A percentile compares a stretch with the other conserved stretches of the same genome.
phyloP scores from a whole-genome alignment of 192 early-diverging fungal genomes.

The Backusella mclennaniae region DNA sequence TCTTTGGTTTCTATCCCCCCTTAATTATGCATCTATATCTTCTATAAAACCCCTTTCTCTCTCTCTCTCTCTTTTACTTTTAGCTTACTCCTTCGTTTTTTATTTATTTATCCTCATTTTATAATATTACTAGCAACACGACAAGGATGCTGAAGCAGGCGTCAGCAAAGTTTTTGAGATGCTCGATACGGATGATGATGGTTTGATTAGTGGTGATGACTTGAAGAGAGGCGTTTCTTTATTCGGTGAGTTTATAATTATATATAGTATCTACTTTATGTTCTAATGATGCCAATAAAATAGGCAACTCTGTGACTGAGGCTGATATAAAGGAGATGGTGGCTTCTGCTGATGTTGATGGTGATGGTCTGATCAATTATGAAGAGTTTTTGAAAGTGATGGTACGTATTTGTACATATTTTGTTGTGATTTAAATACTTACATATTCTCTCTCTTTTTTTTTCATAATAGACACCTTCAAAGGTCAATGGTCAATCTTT shows the following conservation, averaged over 20 bases:
- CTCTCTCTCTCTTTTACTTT: neutral
- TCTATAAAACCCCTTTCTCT: neutral
- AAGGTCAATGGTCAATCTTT: conserved; percentile 12
- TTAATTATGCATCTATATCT: conserved; percentile 6
- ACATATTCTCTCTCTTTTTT: neutral
- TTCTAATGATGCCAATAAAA: conserved; percentile 32
- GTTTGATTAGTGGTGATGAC: conserved; percentile 26
- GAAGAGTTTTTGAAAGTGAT: conserved; percentile 89
- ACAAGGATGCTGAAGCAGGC: conserved; percentile 31
- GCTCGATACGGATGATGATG: conserved; percentile 32
- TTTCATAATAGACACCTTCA: conserved; percentile 1
- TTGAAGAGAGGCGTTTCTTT: conserved; percentile 22
- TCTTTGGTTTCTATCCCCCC: neutral
- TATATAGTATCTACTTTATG: neutral
- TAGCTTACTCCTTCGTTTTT: neutral
- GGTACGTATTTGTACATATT: conserved; percentile 17
- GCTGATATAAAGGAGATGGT: conserved; percentile 11
- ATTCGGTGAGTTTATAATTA: conserved; percentile 28
- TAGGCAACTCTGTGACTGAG: conserved; percentile 11
- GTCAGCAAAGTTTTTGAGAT: conserved; percentile 24
- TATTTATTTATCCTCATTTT: neutral
- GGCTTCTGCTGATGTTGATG: conserved; percentile 74
- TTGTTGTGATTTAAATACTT: neutral
- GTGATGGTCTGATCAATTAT: conserved; percentile 85
- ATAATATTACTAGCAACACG: conserved; percentile 25